Conservation (phyloP, 192 early-diverging fungal species). For the Mortierella alpina region DNA sequence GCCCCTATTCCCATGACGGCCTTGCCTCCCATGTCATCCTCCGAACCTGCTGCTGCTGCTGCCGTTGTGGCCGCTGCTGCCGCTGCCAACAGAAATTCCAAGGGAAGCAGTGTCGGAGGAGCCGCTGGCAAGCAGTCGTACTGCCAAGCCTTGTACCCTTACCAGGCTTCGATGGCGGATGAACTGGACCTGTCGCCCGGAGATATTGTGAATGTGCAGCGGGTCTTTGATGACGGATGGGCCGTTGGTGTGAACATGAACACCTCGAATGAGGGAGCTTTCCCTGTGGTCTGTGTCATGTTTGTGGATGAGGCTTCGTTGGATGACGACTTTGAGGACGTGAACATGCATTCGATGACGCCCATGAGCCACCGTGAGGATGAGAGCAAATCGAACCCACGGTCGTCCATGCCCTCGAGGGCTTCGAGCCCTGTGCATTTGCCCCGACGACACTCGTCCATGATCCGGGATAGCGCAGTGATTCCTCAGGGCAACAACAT, state of each 20-base stretch:
- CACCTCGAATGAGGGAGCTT: slow-evolving; percentile 79
- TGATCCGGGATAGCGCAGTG: slow-evolving; percentile 37
- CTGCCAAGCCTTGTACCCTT: slow-evolving; percentile 60
- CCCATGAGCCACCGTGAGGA: slow-evolving; percentile 49
- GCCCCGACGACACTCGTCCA: slow-evolving; percentile 46
- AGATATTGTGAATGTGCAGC: slow-evolving; percentile 77
- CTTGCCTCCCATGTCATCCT: slow-evolving; percentile 10
- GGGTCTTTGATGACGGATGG: slow-evolving; percentile 93
- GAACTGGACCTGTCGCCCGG: slow-evolving; percentile 76
- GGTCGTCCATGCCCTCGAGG: slow-evolving; percentile 28
- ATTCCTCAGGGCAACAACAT: slow-evolving; percentile 19
- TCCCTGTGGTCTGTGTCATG: slow-evolving; percentile 85
- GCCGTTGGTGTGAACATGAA: slow-evolving; percentile 83
- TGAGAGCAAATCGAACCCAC: slow-evolving; percentile 10
- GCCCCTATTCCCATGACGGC: slow-evolving; percentile 50
- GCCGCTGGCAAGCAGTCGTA: slow-evolving; percentile 29
- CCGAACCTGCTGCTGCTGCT: background rate
- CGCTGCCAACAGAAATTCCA: slow-evolving; percentile 11
- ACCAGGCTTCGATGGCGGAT: slow-evolving; percentile 77
- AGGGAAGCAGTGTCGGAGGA: slow-evolving; percentile 11
- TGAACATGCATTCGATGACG: slow-evolving; percentile 53
- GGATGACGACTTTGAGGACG: slow-evolving; percentile 52
- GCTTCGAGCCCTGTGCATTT: slow-evolving; percentile 38
- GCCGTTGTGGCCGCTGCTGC: slow-evolving; percentile 9
- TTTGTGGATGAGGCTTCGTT: slow-evolving; percentile 46